Evolutionary conservation across 305 asterid genomes (phyloP).

Genomic region (Plantago coronopus): DNA sequence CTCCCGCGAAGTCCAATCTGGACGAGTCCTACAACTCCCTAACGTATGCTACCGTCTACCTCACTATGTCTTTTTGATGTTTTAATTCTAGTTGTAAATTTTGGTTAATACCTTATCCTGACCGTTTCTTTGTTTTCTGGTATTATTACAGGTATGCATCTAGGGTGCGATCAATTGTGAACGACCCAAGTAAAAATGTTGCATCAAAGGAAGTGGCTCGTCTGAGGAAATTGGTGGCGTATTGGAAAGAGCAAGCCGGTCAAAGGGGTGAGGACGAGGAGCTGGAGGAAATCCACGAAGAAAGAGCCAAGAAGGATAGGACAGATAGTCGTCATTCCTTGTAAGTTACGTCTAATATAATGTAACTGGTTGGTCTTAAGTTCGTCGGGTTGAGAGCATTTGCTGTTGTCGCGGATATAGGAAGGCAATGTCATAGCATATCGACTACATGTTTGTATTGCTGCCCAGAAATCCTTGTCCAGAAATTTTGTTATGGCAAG

Average conservation of each 20-base stretch:
- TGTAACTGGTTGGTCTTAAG: slow-evolving; percentile 5
- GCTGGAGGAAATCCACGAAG: slow-evolving; percentile 78
- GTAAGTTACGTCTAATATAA: slow-evolving; percentile 24
- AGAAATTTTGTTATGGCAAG: slow-evolving; percentile 31
- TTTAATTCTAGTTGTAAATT: neutral
- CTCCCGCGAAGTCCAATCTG: slow-evolving; percentile 88
- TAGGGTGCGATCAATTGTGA: slow-evolving; percentile 77
- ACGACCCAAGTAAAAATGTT: slow-evolving; percentile 82
- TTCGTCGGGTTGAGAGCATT: slow-evolving; percentile 12
- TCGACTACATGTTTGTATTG: slow-evolving; percentile 23
- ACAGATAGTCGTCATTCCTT: slow-evolving; percentile 63
- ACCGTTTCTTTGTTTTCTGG: too few species aligned
- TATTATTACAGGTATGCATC: slow-evolving; percentile 69
- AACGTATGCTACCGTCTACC: slow-evolving; percentile 38
- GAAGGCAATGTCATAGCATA: slow-evolving; percentile 16
- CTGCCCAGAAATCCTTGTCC: slow-evolving; percentile 22
- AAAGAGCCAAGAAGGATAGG: slow-evolving; percentile 46
- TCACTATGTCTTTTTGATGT: neutral
- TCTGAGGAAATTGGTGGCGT: slow-evolving; percentile 64
- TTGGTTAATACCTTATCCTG: neutral
- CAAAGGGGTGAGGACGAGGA: slow-evolving; percentile 78
- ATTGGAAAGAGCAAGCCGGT: slow-evolving; percentile 94
- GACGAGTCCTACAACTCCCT: slow-evolving; percentile 96
- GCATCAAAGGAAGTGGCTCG: slow-evolving; percentile 92
- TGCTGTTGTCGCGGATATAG: slow-evolving; percentile 6